Conservation (phyloP, 306 rosid species). For the Glycine soja region DNA sequence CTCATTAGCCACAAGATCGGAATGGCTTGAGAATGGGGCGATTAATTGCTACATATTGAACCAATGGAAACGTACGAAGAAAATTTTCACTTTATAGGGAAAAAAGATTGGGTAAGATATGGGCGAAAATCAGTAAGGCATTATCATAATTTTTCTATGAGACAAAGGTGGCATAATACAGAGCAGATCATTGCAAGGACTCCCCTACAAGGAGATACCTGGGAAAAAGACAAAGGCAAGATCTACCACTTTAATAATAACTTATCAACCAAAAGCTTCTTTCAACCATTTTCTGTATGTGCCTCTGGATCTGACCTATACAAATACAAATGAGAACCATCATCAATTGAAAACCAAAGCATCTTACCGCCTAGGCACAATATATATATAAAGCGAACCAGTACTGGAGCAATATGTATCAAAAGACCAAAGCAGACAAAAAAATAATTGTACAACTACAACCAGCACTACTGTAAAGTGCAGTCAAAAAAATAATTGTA, state of each 20-base stretch:
- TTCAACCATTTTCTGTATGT: slow-evolving; percentile 56
- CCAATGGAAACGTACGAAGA: slow-evolving; percentile 25
- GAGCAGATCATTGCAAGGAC: slow-evolving; percentile 71
- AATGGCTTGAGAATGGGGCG: slow-evolving; percentile 3
- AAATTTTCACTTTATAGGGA: slow-evolving; percentile 18
- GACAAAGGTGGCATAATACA: slow-evolving; percentile 77
- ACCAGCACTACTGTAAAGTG: slow-evolving; percentile 23
- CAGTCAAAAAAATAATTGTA: background rate
- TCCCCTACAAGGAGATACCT: slow-evolving; percentile 59
- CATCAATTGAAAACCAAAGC: slow-evolving; percentile 33
- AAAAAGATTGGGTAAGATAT: slow-evolving; percentile 37
- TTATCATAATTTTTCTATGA: slow-evolving; percentile 68
- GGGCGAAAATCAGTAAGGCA: slow-evolving; percentile 52
- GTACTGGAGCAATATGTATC: background rate
- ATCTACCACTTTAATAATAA: slow-evolving; percentile 77
- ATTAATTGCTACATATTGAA: slow-evolving; percentile 35
- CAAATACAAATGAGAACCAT: slow-evolving; percentile 45
- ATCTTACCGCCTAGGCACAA: background rate
- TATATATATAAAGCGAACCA: too few species aligned
- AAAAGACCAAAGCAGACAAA: background rate
- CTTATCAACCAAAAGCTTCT: slow-evolving; percentile 66
- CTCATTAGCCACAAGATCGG: slow-evolving; percentile 31
- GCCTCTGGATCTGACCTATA: slow-evolving; percentile 58
- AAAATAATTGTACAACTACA: background rate
- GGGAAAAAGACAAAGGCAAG: slow-evolving; percentile 58